Base-by-base conservation (phyloP, 2,329 filamentous ascomycete genomes). In the Stromatinia cepivora region DNA sequence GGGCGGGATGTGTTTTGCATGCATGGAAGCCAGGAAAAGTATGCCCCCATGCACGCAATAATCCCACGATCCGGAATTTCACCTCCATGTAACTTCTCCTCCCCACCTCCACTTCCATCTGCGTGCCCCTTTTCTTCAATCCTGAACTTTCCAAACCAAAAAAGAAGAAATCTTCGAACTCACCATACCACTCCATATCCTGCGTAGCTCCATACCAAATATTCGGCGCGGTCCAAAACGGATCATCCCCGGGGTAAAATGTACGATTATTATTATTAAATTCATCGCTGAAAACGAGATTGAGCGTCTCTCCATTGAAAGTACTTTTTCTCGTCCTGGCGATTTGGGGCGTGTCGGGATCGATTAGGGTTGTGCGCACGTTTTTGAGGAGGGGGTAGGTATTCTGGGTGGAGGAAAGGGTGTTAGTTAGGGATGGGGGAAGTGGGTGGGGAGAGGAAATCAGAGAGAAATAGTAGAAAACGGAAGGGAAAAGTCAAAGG, bases 211-310 rank as follows among this genome's bases (percentile, higher is more conserved):
- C 84, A 76, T 87, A 87, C 83, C 85, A 86, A 61, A 86, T 78
- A 72, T 87, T 80, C 20, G 82, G 81, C 17, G 82, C 84, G 46
- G 79, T 82, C 79, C 82, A 87, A 75, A 82, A 87, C 1, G 85
- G 84, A 73, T 87, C 85, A 71, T 87, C 85, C n/a, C 84, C 85
- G 42, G 82, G 80, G 71, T 86, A 87, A 73, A 87, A 87, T 0
- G 84, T 85, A 42, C 85, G 79, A 66, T 84, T 83, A 52, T 82
- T 76, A 11, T 80, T 77, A 70, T 86, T 86, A 77, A 87, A 87
- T 71, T 87, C 85, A 70, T 87, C 85, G 70, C 84, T 86, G 74
- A 86, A 87, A 0, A 86, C 84, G 4, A 87, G 75, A 17, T 81
- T 79, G 45, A 84, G 77, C 7, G 80, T 79, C 42, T 82, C 80